A percentile compares a stretch with the other conserved stretches of the same genome.
Conservation (phyloP, 2,329 filamentous ascomycete genomes). For the Madurella mycetomatis region DNA sequence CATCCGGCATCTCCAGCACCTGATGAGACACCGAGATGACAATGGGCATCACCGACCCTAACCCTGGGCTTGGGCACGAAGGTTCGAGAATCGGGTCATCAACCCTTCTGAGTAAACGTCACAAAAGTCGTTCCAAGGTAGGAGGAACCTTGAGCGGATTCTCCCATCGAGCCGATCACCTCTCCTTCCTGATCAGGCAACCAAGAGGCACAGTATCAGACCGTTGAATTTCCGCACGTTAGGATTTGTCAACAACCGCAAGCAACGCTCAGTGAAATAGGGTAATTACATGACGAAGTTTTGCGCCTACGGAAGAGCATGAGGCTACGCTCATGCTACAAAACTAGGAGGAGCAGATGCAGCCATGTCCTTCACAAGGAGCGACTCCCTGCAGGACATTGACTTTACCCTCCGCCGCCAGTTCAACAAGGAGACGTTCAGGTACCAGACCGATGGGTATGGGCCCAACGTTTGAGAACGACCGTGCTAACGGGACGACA, state of each 20-base stretch:
- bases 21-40: too few species aligned
- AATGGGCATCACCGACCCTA: too few species aligned
- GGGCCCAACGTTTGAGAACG: not conserved
- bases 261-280: not conserved
- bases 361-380: slow-evolving; percentile 39
- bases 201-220: not conserved
- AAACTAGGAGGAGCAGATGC: slow-evolving; percentile 26
- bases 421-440: slow-evolving; percentile 69
- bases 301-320: not conserved
- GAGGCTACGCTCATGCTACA: not conserved
- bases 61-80: too few species aligned
- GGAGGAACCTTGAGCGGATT: too few species aligned
- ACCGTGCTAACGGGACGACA: slow-evolving; percentile 31
- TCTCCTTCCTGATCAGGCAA: too few species aligned
- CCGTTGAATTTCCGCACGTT: not conserved
- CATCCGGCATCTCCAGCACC: too few species aligned
- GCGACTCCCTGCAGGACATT: slow-evolving; percentile 56
- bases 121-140: too few species aligned
- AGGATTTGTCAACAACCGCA: too few species aligned
- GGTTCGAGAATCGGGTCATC: too few species aligned
- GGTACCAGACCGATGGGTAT: slow-evolving; percentile 42
- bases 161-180: too few species aligned
- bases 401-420: slow-evolving; percentile 70
- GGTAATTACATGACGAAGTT: not conserved
- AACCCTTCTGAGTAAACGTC: too few species aligned